A percentile compares a stretch with the other conserved stretches of the same genome.
Evolutionary conservation across 345 rosid genomes (phyloP).

Genomic region (Moricandia moricandioides): DNA sequence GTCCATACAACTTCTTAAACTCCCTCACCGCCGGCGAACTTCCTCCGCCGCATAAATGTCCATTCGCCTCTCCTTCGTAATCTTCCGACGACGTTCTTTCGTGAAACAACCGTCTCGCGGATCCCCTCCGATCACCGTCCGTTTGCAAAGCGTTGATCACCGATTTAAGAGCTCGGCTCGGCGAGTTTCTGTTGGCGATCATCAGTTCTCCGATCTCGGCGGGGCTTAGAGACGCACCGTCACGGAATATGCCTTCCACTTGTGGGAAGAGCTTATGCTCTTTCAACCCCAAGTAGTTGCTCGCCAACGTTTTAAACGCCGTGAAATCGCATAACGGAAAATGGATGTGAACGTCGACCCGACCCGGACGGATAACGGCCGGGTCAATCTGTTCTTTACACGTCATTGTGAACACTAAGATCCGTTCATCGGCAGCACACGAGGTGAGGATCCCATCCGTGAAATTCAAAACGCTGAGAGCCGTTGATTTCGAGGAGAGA

Average conservation of each 20-base stretch:
- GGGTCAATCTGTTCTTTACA: constrained; percentile 60
- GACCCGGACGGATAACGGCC: constrained; percentile 75
- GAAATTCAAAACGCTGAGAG: constrained; percentile 54
- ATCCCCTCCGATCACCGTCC: constrained; percentile 60
- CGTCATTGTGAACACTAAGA: constrained; percentile 72
- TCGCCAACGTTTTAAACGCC: constrained; percentile 76
- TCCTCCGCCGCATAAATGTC: constrained; percentile 40
- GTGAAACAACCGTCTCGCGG: constrained; percentile 37
- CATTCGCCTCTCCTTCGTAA: constrained; percentile 34
- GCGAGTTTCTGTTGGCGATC: constrained; percentile 87
- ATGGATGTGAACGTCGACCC: constrained; percentile 80
- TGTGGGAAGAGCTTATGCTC: constrained; percentile 89
- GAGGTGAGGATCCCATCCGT: constrained; percentile 65
- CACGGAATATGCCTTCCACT: constrained; percentile 78
- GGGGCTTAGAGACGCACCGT: constrained; percentile 73
- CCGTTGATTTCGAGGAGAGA: constrained; percentile 50
- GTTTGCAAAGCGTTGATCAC: constrained; percentile 76
- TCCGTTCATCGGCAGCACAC: constrained; percentile 61
- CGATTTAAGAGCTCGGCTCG: constrained; percentile 87
- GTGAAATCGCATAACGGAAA: constrained; percentile 83
- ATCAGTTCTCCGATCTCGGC: constrained; percentile 90
- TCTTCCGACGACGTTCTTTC: constrained; percentile 38
- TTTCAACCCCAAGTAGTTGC: constrained; percentile 68
- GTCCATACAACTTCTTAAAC: constrained; percentile 62
- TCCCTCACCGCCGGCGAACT: constrained; percentile 59